Base-by-base conservation (phyloP, 345 rosid species). In the Ricinus communis region DNA sequence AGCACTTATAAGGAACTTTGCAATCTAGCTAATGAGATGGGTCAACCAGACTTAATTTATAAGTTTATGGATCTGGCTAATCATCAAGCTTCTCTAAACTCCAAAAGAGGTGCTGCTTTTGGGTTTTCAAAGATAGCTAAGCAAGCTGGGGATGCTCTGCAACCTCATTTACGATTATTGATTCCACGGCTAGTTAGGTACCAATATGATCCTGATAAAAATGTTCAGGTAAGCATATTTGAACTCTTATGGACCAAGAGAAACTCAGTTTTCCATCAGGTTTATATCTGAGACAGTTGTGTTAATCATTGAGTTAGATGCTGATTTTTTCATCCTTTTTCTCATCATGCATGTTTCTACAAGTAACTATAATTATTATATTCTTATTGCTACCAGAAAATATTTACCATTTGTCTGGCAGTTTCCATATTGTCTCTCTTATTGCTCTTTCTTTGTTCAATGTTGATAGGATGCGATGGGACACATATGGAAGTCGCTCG, bases 11-110 rank as follows among this genome's bases (percentile, higher is more conserved):
- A 94, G 85, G 97, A 90, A 85, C 95, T 94, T 22, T 94, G 97
- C 82, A 88, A 71, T 81, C 87, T 94, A 47, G 98, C 98, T 69
- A 94, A 91, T 86, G 98, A 94, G 88, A 94, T 94, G 96, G 98
- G 98, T 62, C 98, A 94, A 78, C 98, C 97, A 21, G 98, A 91
- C 76, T 80, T 94, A 72, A 87, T 94, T 71, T 94, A 91, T 74
- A 94, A 94, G 85, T 94, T 94, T 66, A 94, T 94, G 98, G 95
- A 94, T 81, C 89, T 94, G 66, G 98, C 98, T 68, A 94, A 94
- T 82, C 87, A 91, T 76, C 97, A 94, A 81, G 89, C 91, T 59
- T 86, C 97, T 75, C 82, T 91, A 69, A 85, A 91, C 82, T 88
- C 95, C 11, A 94, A 88, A 76, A 87, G 97, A 76, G 98, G 98